A percentile compares a stretch with the other conserved stretches of the same genome.
Evolutionary conservation across 768 basidiomycete species (phyloP).

Genomic region (Grammothele lineata): DNA sequence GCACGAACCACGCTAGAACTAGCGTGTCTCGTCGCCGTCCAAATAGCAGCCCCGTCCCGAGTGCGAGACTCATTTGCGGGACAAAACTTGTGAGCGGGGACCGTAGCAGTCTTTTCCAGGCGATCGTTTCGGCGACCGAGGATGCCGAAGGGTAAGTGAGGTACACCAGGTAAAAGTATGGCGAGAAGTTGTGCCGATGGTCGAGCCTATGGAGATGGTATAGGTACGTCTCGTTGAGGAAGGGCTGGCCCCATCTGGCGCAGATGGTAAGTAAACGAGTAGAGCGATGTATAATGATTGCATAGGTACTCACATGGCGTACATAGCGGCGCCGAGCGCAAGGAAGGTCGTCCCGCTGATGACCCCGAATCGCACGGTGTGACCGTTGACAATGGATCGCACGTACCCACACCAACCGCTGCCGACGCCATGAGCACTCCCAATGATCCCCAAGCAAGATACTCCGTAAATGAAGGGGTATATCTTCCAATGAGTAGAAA

Average conservation of each 20-base stretch:
- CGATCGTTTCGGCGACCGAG: slow-evolving; percentile 17
- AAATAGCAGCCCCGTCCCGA: slow-evolving; percentile 72
- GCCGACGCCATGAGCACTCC: slow-evolving; percentile 11
- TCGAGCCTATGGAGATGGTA: slow-evolving; percentile 91
- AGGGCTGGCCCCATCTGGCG: slow-evolving; percentile 88
- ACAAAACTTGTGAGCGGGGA: slow-evolving; percentile 81
- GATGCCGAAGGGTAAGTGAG: slow-evolving; percentile 61
- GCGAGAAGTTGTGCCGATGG: slow-evolving; percentile 97
- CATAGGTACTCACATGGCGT: slow-evolving; percentile 63
- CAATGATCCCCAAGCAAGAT: slow-evolving; percentile 61
- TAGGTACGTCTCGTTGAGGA: slow-evolving; percentile 87
- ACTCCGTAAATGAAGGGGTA: slow-evolving; percentile 91
- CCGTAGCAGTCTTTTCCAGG: slow-evolving; percentile 44
- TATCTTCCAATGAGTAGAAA: slow-evolving; percentile 95
- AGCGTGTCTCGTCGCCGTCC: slow-evolving; percentile 56
- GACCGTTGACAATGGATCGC: slow-evolving; percentile 40
- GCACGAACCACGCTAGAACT: slow-evolving; percentile 84
- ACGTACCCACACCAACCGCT: slow-evolving; percentile 29
- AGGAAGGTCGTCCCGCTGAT: slow-evolving; percentile 69
- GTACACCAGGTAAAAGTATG: slow-evolving; percentile 95
- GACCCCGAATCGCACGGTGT: slow-evolving; percentile 59
- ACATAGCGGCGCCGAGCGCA: slow-evolving; percentile 58
- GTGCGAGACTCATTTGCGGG: slow-evolving; percentile 73
- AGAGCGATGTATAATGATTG: background rate
- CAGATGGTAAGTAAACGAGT: background rate